Base-by-base conservation (phyloP, 768 basidiomycete genomes). In the Russula vinacea region DNA sequence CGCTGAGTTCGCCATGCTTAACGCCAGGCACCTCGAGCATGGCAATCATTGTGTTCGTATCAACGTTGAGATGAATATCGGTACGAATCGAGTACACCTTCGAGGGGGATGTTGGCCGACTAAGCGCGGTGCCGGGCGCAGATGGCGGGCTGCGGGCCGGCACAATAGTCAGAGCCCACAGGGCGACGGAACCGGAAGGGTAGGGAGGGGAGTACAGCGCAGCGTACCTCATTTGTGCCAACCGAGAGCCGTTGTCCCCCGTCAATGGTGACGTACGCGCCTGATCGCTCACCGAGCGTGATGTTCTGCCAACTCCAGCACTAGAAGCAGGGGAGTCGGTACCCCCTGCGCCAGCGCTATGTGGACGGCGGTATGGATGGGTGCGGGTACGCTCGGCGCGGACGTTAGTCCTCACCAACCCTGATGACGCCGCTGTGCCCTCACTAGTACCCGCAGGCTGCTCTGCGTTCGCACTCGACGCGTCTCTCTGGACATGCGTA, bases 21-120 rank as follows among this genome's bases (percentile, higher is more conserved):
- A 89, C 77, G 49, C 89, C 89, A 4, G 89, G 89, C 35, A 90
- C 76, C 74, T 90, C 88, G 71, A 89, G 80, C 75, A 84, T 78
- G 57, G 83, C 84, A 62, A 79, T 80, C 69, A 89, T 75, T 44
- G 78, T 71, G 72, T 79, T 78, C 56, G 79, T 81, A 39, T 78
- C 76, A 42, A 72, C 68, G 71, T 85, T 80, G 76, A 83, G 87
- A 71, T 82, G 78, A 57, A 85, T 74, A 74, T 90, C 89, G 35
- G 83, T 77, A 68, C 85, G 83, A 65, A 87, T 83, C 66, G 77
- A 71, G 69, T 79, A 79, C 39, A 55, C 58, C 40, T 68, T 68
- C 7, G 50, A 29, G 3, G 56, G 51, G 9, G 47, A 53, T 14
- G 32, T 35, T 33, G 58, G 37, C 37, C 44, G 66, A 17, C 37